Evolutionary conservation across 345 rosid genomes (phyloP).

Genomic region (Mangifera indica): DNA sequence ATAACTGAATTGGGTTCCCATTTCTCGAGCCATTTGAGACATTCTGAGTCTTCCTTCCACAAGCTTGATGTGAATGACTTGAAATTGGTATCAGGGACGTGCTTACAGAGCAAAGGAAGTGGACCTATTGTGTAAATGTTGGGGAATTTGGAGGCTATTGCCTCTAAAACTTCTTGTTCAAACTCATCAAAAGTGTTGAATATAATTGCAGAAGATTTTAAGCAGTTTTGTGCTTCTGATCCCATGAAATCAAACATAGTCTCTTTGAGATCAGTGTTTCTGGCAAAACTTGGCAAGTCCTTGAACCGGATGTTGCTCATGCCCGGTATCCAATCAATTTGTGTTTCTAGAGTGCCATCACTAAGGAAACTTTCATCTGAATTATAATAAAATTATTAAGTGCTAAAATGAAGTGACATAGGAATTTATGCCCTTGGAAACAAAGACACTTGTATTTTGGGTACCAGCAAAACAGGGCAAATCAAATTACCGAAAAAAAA

Average conservation of each 20-base stretch:
- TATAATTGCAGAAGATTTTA: slow-evolving; percentile 22
- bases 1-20: slow-evolving; percentile 22
- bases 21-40: slow-evolving; percentile 25
- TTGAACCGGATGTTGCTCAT: slow-evolving; percentile 29
- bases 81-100: neutral
- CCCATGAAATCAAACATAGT: slow-evolving; percentile 23
- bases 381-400: neutral
- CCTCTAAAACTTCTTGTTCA: slow-evolving; percentile 20
- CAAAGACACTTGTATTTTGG: no score
- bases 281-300: slow-evolving; percentile 26
- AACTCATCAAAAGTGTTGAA: slow-evolving; percentile 28
- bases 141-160: slow-evolving; percentile 19
- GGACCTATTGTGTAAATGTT: slow-evolving; percentile 31
- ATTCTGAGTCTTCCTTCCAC: slow-evolving; percentile 28
- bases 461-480: no score
- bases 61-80: slow-evolving; percentile 11
- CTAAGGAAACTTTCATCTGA: slow-evolving; percentile 26
- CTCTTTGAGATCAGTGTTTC: slow-evolving; percentile 25
- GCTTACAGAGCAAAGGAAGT: slow-evolving; percentile 14
- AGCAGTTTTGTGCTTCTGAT: slow-evolving; percentile 18
- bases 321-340: slow-evolving; percentile 28
- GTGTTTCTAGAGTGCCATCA: slow-evolving; percentile 27
- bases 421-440: no score
- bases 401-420: no score
- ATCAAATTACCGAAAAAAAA: no score